These are phyloP conservation scores for Odonthalia washingtoniensis DNA, from an alignment of 31 red algal species.

Conservation along the genomic window DNA sequence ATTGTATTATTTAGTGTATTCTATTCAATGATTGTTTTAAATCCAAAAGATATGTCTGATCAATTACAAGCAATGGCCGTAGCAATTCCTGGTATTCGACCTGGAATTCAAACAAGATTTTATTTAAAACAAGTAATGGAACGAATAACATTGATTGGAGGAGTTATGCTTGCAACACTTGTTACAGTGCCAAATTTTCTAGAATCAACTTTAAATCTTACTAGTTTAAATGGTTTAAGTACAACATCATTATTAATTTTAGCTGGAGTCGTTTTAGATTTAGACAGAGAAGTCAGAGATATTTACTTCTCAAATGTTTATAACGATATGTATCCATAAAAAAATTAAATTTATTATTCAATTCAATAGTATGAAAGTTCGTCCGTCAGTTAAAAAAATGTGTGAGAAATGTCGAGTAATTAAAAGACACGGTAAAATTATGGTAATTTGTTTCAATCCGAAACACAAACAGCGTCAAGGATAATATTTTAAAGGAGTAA, in stretches of 20 bases:
- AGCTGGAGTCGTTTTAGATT: constrained; percentile 3
- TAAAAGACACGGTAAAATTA: constrained; percentile 19
- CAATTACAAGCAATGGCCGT: constrained; percentile 4
- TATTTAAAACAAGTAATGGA: constrained; percentile 7
- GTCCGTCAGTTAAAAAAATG: constrained; percentile 8
- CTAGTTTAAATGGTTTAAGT: constrained; percentile 14
- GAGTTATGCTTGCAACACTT: background rate
- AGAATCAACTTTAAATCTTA: constrained; percentile 14
- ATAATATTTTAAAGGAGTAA: too few relatives aligned
- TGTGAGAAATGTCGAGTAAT: constrained; percentile 4
- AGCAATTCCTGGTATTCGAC: background rate
- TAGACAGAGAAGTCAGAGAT: background rate
- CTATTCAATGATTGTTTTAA: background rate
- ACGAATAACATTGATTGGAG: background rate
- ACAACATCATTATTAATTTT: constrained; percentile 19
- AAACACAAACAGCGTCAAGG: constrained; percentile 15
- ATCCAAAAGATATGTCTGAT: constrained; percentile 9
- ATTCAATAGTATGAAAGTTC: constrained; percentile 1
- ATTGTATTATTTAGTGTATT: background rate
- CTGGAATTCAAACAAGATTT: background rate
- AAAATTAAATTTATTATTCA: constrained; percentile 4
- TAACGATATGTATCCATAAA: constrained; percentile 3
- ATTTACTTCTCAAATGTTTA: background rate
- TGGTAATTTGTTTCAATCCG: constrained; percentile 22
- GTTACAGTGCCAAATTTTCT: constrained; percentile 7